Evolutionary conservation across 129 eudicot genomes (phyloP).

Genomic region (Flaveria sonorensis): DNA sequence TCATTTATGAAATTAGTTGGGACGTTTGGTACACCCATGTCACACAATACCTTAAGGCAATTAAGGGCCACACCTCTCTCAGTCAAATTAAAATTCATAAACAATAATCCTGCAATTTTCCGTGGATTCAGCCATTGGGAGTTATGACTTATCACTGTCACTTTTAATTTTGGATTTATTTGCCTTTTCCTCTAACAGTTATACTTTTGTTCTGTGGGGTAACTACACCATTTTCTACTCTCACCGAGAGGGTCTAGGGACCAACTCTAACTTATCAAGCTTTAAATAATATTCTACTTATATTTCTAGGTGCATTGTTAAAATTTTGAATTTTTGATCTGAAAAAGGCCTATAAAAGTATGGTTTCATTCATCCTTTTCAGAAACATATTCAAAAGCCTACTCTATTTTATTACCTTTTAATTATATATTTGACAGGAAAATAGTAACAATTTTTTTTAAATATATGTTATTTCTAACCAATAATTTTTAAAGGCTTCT

Average conservation of each 20-base stretch:
- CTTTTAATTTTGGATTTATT: constrained; percentile 11
- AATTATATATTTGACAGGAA: background rate
- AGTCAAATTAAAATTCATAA: constrained; percentile 31
- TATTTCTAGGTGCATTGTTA: background rate
- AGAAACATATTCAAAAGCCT: background rate
- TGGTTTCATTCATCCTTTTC: background rate
- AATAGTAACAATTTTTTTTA: background rate
- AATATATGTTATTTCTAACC: background rate
- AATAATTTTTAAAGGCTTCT: background rate
- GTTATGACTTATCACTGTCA: constrained; percentile 12
- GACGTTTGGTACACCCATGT: constrained; percentile 28
- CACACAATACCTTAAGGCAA: constrained; percentile 39
- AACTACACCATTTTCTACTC: background rate
- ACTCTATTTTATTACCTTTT: background rate
- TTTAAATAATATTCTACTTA: background rate
- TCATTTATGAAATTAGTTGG: constrained; percentile 33
- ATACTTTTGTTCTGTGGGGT: background rate
- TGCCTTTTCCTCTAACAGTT: background rate
- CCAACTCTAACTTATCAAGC: background rate
- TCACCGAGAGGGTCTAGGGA: background rate
- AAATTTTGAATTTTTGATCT: background rate
- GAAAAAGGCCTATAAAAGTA: background rate
- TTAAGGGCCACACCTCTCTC: constrained; percentile 19
- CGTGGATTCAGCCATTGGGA: constrained; percentile 28
- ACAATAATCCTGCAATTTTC: constrained; percentile 27